Percentiles rank a stretch among this genome's conserved stretches.
These are phyloP conservation scores for Chalara sp. DNA, from an alignment of 2,329 filamentous ascomycete genomes.

Conservation along the genomic window DNA sequence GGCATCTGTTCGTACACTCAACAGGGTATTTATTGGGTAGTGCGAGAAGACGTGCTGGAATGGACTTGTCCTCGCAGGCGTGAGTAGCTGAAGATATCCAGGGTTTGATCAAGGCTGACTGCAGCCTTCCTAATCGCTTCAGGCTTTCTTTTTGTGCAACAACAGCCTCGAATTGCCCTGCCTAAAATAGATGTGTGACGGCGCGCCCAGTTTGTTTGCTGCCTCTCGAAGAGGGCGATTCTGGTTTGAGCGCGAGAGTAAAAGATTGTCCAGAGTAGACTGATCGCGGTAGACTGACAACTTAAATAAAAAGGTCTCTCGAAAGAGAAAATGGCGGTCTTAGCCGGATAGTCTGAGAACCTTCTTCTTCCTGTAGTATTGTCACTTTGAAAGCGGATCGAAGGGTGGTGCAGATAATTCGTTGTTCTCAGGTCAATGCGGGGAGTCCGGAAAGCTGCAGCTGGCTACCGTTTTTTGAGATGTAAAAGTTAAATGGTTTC, in stretches of 20 bases:
- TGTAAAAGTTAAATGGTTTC: slow-evolving; percentile 6
- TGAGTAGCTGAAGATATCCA: neutral
- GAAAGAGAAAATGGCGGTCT: slow-evolving; percentile 16
- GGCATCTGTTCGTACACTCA: slow-evolving; percentile 13
- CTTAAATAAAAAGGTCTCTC: slow-evolving; percentile 14
- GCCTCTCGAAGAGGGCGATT: slow-evolving; percentile 8
- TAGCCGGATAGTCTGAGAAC: slow-evolving; percentile 14
- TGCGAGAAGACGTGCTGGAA: no score
- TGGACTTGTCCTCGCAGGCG: neutral
- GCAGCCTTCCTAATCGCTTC: slow-evolving; percentile 23
- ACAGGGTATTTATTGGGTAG: no score
- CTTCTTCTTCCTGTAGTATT: slow-evolving; percentile 10
- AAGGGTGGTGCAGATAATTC: slow-evolving; percentile 12
- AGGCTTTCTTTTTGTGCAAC: slow-evolving; percentile 8
- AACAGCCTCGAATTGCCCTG: slow-evolving; percentile 9
- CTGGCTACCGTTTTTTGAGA: neutral
- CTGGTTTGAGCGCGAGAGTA: slow-evolving; percentile 12
- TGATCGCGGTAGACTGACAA: slow-evolving; percentile 1
- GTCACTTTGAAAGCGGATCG: no score
- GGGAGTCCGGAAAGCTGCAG: slow-evolving; percentile 24
- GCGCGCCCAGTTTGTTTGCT: slow-evolving; percentile 1
- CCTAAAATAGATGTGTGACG: slow-evolving; percentile 1
- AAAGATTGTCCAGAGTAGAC: slow-evolving; percentile 6
- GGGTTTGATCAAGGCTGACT: slow-evolving; percentile 25
- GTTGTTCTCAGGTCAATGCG: slow-evolving; percentile 19